Evolutionary conservation across 495 filamentous ascomycete genomes (phyloP).

Genomic region (Xeromyces bisporus): DNA sequence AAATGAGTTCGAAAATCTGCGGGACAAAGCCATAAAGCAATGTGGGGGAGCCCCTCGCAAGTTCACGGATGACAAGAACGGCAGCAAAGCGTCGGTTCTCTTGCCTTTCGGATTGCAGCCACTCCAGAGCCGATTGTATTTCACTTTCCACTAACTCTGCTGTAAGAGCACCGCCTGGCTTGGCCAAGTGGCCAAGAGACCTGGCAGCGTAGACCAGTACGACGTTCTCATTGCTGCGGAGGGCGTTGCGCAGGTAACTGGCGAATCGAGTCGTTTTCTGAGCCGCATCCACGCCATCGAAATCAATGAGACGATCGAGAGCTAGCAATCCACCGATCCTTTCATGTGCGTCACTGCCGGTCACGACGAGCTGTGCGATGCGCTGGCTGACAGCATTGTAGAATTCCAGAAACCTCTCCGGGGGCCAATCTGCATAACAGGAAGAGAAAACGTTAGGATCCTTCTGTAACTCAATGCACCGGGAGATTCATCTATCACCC

Average conservation of each 20-base stretch:
- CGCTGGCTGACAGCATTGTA: conserved; percentile 62
- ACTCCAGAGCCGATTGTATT: conserved; percentile 85
- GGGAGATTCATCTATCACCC: conserved; percentile 1
- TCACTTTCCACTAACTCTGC: conserved; percentile 95
- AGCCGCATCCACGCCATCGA: conserved; percentile 85
- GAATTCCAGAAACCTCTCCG: conserved; percentile 61
- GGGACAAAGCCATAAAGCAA: conserved; percentile 82
- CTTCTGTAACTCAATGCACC: too few species aligned
- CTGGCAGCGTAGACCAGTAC: conserved; percentile 78
- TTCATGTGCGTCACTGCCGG: conserved; percentile 70
- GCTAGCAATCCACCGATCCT: conserved; percentile 82
- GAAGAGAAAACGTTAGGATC: conserved; percentile 3
- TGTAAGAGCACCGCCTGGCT: conserved; percentile 83
- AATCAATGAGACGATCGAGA: conserved; percentile 82
- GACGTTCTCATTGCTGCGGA: conserved; percentile 73
- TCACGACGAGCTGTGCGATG: conserved; percentile 56
- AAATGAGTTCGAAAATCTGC: conserved; percentile 83
- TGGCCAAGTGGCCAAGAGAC: conserved; percentile 74
- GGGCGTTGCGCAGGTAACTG: conserved; percentile 68
- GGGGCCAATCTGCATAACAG: conserved; percentile 43
- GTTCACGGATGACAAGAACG: conserved; percentile 74
- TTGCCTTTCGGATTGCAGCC: conserved; percentile 85
- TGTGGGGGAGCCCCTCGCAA: conserved; percentile 80
- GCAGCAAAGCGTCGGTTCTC: conserved; percentile 85
- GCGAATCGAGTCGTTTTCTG: conserved; percentile 89